Conservation (phyloP, 768 basidiomycete species). For the Daedaleopsis sinensis region DNA sequence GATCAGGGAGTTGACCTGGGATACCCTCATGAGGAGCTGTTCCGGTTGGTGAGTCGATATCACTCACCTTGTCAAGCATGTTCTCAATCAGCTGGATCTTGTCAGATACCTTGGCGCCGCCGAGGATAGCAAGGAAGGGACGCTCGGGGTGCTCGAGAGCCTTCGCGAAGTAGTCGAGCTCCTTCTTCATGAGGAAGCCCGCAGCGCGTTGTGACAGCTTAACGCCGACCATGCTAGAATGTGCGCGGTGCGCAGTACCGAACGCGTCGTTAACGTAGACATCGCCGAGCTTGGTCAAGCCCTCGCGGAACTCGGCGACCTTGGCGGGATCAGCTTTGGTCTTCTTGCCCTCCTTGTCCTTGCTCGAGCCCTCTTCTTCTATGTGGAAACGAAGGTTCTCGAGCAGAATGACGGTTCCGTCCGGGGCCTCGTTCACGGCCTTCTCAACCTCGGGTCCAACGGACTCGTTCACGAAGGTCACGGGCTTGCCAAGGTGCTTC, state of each 20-base stretch:
- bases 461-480: slow-evolving; percentile 83
- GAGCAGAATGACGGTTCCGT: slow-evolving; percentile 82
- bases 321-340: slow-evolving; percentile 86
- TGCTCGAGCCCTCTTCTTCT: slow-evolving; percentile 94
- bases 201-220: slow-evolving; percentile 90
- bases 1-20: slow-evolving; percentile 90
- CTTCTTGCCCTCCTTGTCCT: slow-evolving; percentile 94
- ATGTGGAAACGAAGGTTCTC: slow-evolving; percentile 99
- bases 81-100: slow-evolving; percentile 99
- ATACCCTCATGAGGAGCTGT: not conserved
- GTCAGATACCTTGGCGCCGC: slow-evolving; percentile 98
- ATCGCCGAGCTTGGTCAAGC: slow-evolving; percentile 90
- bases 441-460: slow-evolving; percentile 87
- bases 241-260: slow-evolving; percentile 97
- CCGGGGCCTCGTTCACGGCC: slow-evolving; percentile 64
- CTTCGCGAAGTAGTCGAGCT: slow-evolving; percentile 98
- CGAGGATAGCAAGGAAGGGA: slow-evolving; percentile 97
- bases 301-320: slow-evolving; percentile 83
- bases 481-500: slow-evolving; percentile 67
- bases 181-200: slow-evolving; percentile 97
- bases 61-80: slow-evolving; percentile 90
- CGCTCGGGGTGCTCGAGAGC: slow-evolving; percentile 92
- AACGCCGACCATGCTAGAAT: slow-evolving; percentile 98
- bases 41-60: not conserved
- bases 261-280: slow-evolving; percentile 99